Conservation (phyloP, 768 basidiomycete genomes). For the Naganishia kalamii region DNA sequence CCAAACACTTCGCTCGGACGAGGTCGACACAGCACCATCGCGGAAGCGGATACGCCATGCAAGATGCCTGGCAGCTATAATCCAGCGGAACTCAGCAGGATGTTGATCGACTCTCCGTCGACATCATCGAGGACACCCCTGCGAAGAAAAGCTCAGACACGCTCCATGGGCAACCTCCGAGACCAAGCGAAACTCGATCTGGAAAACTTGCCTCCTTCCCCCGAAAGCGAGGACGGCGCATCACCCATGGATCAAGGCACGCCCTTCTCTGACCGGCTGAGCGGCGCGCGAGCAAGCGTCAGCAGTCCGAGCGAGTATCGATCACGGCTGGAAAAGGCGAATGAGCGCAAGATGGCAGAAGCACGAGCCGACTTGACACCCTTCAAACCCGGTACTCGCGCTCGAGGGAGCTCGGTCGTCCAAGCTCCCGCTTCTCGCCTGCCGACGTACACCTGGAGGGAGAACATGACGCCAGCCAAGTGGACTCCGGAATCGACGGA, state of each 20-base stretch:
- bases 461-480: slow-evolving; percentile 43
- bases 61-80: slow-evolving; percentile 9
- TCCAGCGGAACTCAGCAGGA: slow-evolving; percentile 2
- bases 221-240: slow-evolving; percentile 6
- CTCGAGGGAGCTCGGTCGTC: slow-evolving; percentile 2
- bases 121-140: slow-evolving; percentile 11
- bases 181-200: slow-evolving; percentile 7
- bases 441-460: slow-evolving; percentile 35
- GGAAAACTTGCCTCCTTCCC: slow-evolving; percentile 17
- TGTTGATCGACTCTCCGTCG: slow-evolving; percentile 3
- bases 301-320: slow-evolving; percentile 36
- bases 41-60: background rate
- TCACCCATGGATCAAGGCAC: slow-evolving; percentile 23
- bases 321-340: background rate
- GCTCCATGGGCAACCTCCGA: slow-evolving; percentile 20
- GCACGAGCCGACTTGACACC: background rate
- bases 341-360: background rate
- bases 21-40: background rate
- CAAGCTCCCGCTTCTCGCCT: slow-evolving; percentile 32
- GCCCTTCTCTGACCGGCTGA: slow-evolving; percentile 1
- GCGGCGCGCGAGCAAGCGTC: slow-evolving; percentile 30
- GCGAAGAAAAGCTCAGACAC: slow-evolving; percentile 9
- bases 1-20: background rate
- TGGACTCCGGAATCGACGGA: slow-evolving; percentile 38
- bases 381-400: slow-evolving; percentile 10